phyloP scores from a whole-genome alignment of 2,329 filamentous ascomycete species.

The Beauveria varroae region DNA sequence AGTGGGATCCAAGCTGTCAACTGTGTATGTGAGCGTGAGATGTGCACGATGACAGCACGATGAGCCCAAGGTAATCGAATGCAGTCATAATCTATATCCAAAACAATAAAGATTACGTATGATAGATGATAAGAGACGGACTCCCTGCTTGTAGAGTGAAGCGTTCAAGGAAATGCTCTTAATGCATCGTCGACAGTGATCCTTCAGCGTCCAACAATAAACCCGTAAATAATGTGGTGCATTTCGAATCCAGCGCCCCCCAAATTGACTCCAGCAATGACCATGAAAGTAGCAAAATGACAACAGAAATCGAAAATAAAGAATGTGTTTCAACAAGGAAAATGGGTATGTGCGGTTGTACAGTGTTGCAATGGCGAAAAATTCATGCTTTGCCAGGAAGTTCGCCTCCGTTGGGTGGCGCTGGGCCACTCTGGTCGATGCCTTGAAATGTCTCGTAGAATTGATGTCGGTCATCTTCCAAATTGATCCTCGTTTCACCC shows the following conservation, averaged over 20 bases:
- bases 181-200: neutral
- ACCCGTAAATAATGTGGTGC: neutral
- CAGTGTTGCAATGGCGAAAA: neutral
- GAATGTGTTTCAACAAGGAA: neutral
- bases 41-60: neutral
- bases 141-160: neutral
- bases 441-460: conserved; percentile 40
- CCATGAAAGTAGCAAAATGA: neutral
- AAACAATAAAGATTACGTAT: conserved; percentile 8
- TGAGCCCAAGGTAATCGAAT: neutral
- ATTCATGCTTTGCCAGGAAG: conserved; percentile 10
- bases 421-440: conserved; percentile 45
- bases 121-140: neutral
- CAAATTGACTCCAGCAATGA: neutral
- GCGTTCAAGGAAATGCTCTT: neutral
- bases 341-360: neutral
- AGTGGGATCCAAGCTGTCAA: too few relatives aligned
- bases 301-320: neutral
- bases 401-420: conserved; percentile 26
- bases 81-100: conserved; percentile 7
- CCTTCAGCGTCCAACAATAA: neutral
- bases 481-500: conserved; percentile 38
- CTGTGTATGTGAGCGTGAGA: too few relatives aligned
- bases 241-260: neutral
- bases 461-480: conserved; percentile 27